These are phyloP conservation scores for Trametes cingulata DNA, from an alignment of 768 basidiomycete genomes.

Conservation along the genomic window DNA sequence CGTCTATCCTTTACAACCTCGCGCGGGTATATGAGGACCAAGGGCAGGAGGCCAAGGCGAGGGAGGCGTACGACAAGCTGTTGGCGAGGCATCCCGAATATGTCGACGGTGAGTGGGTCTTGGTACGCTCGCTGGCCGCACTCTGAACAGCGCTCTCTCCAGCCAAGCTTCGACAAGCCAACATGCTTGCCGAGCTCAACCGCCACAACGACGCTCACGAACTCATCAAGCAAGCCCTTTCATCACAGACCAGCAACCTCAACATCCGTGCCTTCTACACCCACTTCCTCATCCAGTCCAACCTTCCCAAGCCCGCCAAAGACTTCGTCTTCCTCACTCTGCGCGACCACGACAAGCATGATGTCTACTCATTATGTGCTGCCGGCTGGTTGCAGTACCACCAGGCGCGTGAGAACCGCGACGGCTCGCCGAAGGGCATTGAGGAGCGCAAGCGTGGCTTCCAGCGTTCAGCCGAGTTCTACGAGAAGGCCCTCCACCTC, in stretches of 20 bases:
- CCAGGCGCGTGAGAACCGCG: conserved; percentile 82
- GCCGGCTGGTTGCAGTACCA: conserved; percentile 85
- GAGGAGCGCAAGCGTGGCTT: conserved; percentile 80
- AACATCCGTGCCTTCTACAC: conserved; percentile 94
- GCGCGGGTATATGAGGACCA: conserved; percentile 89
- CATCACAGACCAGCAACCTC: conserved; percentile 73
- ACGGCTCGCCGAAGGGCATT: conserved; percentile 51
- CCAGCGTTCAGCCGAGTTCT: conserved; percentile 84
- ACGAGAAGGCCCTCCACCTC: conserved; percentile 83
- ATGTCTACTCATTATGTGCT: conserved; percentile 89
- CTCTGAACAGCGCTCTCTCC: not conserved
- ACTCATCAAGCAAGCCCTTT: conserved; percentile 84
- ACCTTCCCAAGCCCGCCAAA: conserved; percentile 68
- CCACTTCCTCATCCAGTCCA: conserved; percentile 84
- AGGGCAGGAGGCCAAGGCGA: conserved; percentile 70
- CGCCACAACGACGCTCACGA: conserved; percentile 83
- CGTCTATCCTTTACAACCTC: conserved; percentile 87
- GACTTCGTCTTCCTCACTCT: conserved; percentile 90
- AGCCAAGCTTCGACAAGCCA: conserved; percentile 94
- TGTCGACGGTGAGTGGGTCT: conserved; percentile 72
- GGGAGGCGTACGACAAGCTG: conserved; percentile 85
- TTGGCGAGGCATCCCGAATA: conserved; percentile 93
- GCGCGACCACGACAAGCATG: conserved; percentile 83
- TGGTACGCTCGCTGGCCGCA: not conserved
- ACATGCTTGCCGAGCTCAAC: conserved; percentile 70